Conservation (phyloP, 2,329 filamentous ascomycete species). For the Ophiostoma quercus region DNA sequence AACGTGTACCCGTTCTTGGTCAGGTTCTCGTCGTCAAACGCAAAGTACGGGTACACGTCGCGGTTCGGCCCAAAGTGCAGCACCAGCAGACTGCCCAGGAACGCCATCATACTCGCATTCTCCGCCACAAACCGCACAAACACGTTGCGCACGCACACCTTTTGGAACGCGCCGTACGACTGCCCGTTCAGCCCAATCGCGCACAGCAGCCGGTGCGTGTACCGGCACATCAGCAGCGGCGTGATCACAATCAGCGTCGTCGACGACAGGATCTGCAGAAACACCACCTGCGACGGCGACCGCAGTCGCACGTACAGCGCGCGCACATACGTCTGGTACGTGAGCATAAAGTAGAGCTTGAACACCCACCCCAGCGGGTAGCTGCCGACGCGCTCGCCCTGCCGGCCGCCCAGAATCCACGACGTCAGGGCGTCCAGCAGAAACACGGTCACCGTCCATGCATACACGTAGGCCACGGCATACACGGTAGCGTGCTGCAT, state of each 20-base stretch:
- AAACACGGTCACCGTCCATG: slow-evolving; percentile 63
- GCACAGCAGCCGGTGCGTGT: slow-evolving; percentile 52
- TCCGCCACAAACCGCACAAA: slow-evolving; percentile 64
- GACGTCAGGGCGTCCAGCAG: slow-evolving; percentile 59
- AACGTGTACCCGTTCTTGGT: slow-evolving; percentile 49
- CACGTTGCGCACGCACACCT: slow-evolving; percentile 60
- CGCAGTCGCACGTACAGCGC: slow-evolving; percentile 63
- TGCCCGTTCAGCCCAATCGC: slow-evolving; percentile 53
- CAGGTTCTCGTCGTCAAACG: slow-evolving; percentile 49
- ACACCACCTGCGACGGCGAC: slow-evolving; percentile 59
- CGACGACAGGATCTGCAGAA: slow-evolving; percentile 60
- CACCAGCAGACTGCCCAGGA: slow-evolving; percentile 60
- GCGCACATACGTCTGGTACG: slow-evolving; percentile 66
- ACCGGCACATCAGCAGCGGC: slow-evolving; percentile 57
- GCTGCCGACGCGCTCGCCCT: slow-evolving; percentile 62
- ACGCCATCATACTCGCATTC: slow-evolving; percentile 63
- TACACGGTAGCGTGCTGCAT: slow-evolving; percentile 55
- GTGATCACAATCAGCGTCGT: slow-evolving; percentile 58
- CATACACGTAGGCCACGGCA: slow-evolving; percentile 65
- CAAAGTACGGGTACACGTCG: slow-evolving; percentile 64
- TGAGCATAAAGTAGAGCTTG: slow-evolving; percentile 64
- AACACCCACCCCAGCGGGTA: slow-evolving; percentile 68
- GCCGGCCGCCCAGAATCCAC: slow-evolving; percentile 61
- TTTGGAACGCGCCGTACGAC: slow-evolving; percentile 59
- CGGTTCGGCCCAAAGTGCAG: slow-evolving; percentile 63